phyloP scores from a whole-genome alignment of 768 basidiomycete genomes.

The Omphalotus guepiniiformis region DNA sequence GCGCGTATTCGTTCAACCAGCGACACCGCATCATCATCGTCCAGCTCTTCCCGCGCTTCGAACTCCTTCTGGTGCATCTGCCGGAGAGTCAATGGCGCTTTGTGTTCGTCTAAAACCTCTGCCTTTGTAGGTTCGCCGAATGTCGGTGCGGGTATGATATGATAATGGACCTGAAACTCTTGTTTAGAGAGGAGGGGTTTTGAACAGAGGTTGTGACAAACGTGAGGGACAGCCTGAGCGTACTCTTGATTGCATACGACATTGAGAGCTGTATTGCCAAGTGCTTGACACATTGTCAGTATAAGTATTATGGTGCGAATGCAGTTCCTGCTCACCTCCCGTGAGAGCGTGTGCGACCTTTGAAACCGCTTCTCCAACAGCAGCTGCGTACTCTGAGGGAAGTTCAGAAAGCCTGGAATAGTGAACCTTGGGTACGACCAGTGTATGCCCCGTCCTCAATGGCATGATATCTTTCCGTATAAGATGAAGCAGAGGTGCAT shows the following conservation, averaged over 20 bases:
- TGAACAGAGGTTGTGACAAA: slow-evolving; percentile 24
- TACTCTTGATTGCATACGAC: slow-evolving; percentile 82
- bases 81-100: slow-evolving; percentile 32
- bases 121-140: slow-evolving; percentile 22
- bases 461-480: slow-evolving; percentile 57
- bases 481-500: neutral
- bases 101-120: slow-evolving; percentile 10
- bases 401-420: slow-evolving; percentile 61
- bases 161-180: slow-evolving; percentile 62
- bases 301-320: neutral
- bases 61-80: slow-evolving; percentile 63
- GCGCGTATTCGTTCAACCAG: slow-evolving; percentile 44
- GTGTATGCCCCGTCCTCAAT: slow-evolving; percentile 59
- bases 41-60: slow-evolving; percentile 53
- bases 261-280: slow-evolving; percentile 65
- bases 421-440: slow-evolving; percentile 68
- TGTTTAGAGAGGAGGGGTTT: neutral
- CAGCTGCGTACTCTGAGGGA: slow-evolving; percentile 53
- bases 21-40: slow-evolving; percentile 48
- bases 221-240: slow-evolving; percentile 77
- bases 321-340: slow-evolving; percentile 36
- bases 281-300: slow-evolving; percentile 35
- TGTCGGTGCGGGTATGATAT: slow-evolving; percentile 68
- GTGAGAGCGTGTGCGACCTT: slow-evolving; percentile 61
- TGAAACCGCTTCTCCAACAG: slow-evolving; percentile 54